phyloP scores from a whole-genome alignment of 805 yeast species.

The Candida nemodendra region DNA sequence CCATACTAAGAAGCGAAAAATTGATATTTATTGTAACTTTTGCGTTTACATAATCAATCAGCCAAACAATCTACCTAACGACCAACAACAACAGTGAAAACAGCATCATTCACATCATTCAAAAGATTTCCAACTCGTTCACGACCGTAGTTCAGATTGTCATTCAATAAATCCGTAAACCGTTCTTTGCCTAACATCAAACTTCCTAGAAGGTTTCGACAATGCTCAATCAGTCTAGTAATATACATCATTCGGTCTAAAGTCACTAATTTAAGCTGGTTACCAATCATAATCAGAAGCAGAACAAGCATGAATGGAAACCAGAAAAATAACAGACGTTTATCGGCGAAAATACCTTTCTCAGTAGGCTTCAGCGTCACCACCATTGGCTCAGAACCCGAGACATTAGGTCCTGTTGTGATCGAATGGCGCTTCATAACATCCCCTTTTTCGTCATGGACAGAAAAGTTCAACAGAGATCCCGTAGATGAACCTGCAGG shows the following conservation, averaged over 20 bases:
- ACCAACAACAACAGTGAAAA: slow-evolving; percentile 36
- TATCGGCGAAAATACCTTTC: slow-evolving; percentile 64
- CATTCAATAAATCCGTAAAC: slow-evolving; percentile 34
- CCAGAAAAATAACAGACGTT: slow-evolving; percentile 89
- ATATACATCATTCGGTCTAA: slow-evolving; percentile 20
- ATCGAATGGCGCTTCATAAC: not conserved
- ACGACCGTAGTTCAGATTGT: slow-evolving; percentile 32
- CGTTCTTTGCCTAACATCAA: slow-evolving; percentile 49
- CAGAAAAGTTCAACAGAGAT: slow-evolving; percentile 29
- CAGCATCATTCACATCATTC: slow-evolving; percentile 42
- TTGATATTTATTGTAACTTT: too few species aligned
- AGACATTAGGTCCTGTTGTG: not conserved
- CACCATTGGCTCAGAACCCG: slow-evolving; percentile 10
- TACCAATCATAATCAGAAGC: slow-evolving; percentile 38
- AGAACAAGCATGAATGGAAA: slow-evolving; percentile 68
- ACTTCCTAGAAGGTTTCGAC: slow-evolving; percentile 45
- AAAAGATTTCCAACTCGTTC: slow-evolving; percentile 33
- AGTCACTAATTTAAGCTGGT: slow-evolving; percentile 26
- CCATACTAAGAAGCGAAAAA: too few species aligned
- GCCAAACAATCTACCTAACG: slow-evolving; percentile 11
- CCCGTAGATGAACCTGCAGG: slow-evolving; percentile 45
- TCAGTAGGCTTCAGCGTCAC: slow-evolving; percentile 31
- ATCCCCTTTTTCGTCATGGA: slow-evolving; percentile 21
- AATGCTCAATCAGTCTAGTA: slow-evolving; percentile 35
- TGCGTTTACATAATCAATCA: too few species aligned